These are phyloP conservation scores for Deuterostichococcus epilithicus DNA, from an alignment of 139 green algal species.

Conservation along the genomic window DNA sequence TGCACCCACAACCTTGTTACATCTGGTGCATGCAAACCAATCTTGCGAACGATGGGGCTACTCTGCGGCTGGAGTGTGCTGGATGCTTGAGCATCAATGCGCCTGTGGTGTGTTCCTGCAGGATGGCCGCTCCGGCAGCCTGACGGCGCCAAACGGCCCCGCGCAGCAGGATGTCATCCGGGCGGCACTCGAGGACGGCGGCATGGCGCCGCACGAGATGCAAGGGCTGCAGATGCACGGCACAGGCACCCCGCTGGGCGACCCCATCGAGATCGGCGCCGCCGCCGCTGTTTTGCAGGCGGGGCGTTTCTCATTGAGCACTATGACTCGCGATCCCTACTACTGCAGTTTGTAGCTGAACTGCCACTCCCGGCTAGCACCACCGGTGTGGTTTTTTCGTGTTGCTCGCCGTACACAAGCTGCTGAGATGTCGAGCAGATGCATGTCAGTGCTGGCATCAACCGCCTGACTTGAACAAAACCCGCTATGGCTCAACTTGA, in stretches of 20 bases:
- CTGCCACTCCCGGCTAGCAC: too few relatives aligned
- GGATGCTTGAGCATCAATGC: background rate
- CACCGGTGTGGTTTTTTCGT: too few relatives aligned
- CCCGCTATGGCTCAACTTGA: too few relatives aligned
- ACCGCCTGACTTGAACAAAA: too few relatives aligned
- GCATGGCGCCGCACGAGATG: background rate
- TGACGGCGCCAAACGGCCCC: slow-evolving; percentile 85
- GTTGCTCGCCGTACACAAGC: too few relatives aligned
- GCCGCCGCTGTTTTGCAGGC: slow-evolving; percentile 29
- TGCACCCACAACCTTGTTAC: too few relatives aligned
- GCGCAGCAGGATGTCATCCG: slow-evolving; percentile 74
- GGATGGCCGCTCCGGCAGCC: slow-evolving; percentile 51
- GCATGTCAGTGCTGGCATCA: background rate
- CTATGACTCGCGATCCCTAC: too few relatives aligned
- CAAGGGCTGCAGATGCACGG: slow-evolving; percentile 65
- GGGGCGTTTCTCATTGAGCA: too few relatives aligned
- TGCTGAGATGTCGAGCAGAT: background rate
- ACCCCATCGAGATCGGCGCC: slow-evolving; percentile 83
- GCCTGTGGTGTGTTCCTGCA: background rate
- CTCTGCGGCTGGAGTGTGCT: background rate
- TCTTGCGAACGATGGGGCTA: too few relatives aligned
- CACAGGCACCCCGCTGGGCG: slow-evolving; percentile 85
- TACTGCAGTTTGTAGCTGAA: too few relatives aligned
- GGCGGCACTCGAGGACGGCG: slow-evolving; percentile 29
- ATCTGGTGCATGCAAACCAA: too few relatives aligned